A percentile compares a stretch with the other conserved stretches of the same genome.
Evolutionary conservation across 306 rosid genomes (phyloP).

Genomic region (Trichosanthes cucumerina): DNA sequence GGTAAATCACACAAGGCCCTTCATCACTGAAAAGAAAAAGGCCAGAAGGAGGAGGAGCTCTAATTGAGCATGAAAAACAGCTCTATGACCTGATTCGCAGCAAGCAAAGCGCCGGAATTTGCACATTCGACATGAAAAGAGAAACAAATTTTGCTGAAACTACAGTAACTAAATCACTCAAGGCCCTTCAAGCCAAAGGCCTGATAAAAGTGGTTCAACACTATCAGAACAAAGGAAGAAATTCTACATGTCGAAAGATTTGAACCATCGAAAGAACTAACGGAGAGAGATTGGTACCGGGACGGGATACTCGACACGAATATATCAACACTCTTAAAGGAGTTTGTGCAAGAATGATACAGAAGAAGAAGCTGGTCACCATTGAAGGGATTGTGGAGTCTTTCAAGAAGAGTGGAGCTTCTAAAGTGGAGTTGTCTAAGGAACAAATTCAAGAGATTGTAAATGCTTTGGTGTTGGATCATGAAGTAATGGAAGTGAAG

Average conservation of each 20-base stretch:
- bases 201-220: conserved; percentile 54
- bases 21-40: conserved; percentile 39
- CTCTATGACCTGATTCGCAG: conserved; percentile 38
- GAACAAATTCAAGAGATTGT: conserved; percentile 50
- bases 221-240: conserved; percentile 48
- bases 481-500: conserved; percentile 36
- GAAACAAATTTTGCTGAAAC: conserved; percentile 35
- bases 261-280: conserved; percentile 51
- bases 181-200: conserved; percentile 40
- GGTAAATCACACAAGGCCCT: conserved; percentile 27
- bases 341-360: conserved; percentile 24
- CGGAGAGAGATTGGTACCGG: conserved; percentile 59
- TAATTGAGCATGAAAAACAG: conserved; percentile 33
- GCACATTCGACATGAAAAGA: conserved; percentile 37
- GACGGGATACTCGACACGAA: conserved; percentile 40
- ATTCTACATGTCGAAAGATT: conserved; percentile 58
- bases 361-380: conserved; percentile 31
- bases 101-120: conserved; percentile 47
- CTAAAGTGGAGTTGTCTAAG: conserved; percentile 17
- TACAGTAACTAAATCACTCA: conserved; percentile 31
- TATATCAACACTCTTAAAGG: conserved; percentile 30
- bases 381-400: conserved; percentile 33
- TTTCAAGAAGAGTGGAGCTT: conserved; percentile 14
- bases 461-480: conserved; percentile 47
- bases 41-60: conserved; percentile 23